Conservation (phyloP, 202 grass and related monocot species). For the Zoysia matrella region DNA sequence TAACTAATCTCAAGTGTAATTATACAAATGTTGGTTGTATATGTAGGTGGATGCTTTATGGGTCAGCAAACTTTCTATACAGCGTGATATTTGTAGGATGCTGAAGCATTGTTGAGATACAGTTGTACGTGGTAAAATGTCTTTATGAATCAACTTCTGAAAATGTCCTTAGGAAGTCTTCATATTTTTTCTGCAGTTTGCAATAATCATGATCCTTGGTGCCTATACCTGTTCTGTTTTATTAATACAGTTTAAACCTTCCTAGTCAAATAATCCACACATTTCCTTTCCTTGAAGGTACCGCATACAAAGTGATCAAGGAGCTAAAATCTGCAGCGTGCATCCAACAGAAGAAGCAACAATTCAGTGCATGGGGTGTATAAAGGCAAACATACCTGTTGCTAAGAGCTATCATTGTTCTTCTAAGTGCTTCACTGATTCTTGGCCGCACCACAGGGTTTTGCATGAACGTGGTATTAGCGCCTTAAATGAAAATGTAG, state of each 20-base stretch:
- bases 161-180: neutral
- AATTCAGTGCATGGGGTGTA: slow-evolving; percentile 92
- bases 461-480: slow-evolving; percentile 89
- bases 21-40: neutral
- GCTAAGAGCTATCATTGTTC: slow-evolving; percentile 96
- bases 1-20: neutral
- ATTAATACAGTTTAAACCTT: slow-evolving; percentile 6
- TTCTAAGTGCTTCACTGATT: slow-evolving; percentile 90
- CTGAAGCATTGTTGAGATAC: neutral
- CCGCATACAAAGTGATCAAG: slow-evolving; percentile 81
- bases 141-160: neutral
- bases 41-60: neutral
- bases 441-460: slow-evolving; percentile 92
- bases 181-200: neutral
- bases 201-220: neutral
- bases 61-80: neutral
- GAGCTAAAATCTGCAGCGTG: slow-evolving; percentile 77
- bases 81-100: neutral
- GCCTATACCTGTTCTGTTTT: neutral
- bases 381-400: slow-evolving; percentile 95
- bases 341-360: slow-evolving; percentile 95
- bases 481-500: slow-evolving; percentile 77
- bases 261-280: neutral
- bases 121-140: neutral
- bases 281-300: slow-evolving; percentile 69